Percentiles rank a stretch among this genome's conserved stretches.
Conservation (phyloP, 2,329 filamentous ascomycete genomes). For the Sphaerulina musiva region DNA sequence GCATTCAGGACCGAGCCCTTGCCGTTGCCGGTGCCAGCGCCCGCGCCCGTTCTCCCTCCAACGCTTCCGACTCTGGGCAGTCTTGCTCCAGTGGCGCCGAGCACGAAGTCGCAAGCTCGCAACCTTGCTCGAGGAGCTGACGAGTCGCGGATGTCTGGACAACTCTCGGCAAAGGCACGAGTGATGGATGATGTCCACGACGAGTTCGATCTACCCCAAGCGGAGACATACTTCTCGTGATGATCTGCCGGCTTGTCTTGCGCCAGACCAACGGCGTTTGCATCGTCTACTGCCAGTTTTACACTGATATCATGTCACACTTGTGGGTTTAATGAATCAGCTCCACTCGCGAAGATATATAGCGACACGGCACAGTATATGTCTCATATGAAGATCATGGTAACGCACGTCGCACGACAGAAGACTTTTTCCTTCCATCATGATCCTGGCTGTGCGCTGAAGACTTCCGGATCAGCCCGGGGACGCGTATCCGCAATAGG, state of each 20-base stretch:
- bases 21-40: background rate
- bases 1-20: conserved; percentile 6
- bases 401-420: conserved; percentile 10
- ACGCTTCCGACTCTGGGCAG: background rate
- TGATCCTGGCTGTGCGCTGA: conserved; percentile 21
- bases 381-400: too few relatives aligned
- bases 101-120: background rate
- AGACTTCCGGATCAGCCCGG: background rate
- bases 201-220: conserved; percentile 13
- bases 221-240: conserved; percentile 9
- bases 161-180: background rate
- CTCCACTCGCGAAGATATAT: too few relatives aligned
- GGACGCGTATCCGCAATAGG: background rate
- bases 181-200: background rate
- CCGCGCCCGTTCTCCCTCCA: background rate
- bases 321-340: too few relatives aligned
- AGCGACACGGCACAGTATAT: too few relatives aligned
- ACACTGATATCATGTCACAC: too few relatives aligned
- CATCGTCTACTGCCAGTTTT: background rate
- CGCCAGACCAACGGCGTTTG: background rate
- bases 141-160: background rate
- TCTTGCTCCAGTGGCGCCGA: background rate
- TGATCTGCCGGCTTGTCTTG: background rate
- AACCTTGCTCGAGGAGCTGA: background rate
- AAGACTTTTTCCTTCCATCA: conserved; percentile 31